Evolutionary conservation across 179 eudicot species (phyloP).

Genomic region (Spinacia oleracea): DNA sequence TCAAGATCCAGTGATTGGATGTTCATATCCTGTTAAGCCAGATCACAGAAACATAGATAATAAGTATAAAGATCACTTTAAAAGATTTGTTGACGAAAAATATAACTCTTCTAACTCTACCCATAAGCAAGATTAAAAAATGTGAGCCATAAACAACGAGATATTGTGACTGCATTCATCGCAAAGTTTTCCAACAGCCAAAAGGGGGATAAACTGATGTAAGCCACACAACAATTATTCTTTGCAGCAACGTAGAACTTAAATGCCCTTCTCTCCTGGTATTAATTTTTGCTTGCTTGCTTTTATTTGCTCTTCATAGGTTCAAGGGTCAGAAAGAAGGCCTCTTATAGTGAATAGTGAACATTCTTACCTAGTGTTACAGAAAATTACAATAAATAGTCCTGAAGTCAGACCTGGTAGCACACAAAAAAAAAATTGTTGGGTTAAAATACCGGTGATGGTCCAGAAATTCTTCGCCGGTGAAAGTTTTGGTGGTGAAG

Average conservation of each 20-base stretch:
- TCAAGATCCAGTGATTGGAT: conserved; percentile 57
- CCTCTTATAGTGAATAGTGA: no score
- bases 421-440: no score
- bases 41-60: neutral
- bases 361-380: neutral
- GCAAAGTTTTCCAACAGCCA: neutral
- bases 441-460: no score
- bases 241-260: neutral
- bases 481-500: no score
- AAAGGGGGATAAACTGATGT: neutral
- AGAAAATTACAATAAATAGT: neutral
- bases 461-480: no score
- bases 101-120: neutral
- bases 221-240: no score
- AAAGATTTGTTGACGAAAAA: neutral
- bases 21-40: conserved; percentile 57
- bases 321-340: neutral
- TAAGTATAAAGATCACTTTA: no score
- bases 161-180: neutral
- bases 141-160: no score
- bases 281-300: neutral
- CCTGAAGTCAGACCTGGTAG: no score
- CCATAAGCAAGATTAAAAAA: neutral
- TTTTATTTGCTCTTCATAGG: neutral
- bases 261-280: neutral